phyloP scores from a whole-genome alignment of 2,329 filamentous ascomycete species.

The Blumeria hordei region DNA sequence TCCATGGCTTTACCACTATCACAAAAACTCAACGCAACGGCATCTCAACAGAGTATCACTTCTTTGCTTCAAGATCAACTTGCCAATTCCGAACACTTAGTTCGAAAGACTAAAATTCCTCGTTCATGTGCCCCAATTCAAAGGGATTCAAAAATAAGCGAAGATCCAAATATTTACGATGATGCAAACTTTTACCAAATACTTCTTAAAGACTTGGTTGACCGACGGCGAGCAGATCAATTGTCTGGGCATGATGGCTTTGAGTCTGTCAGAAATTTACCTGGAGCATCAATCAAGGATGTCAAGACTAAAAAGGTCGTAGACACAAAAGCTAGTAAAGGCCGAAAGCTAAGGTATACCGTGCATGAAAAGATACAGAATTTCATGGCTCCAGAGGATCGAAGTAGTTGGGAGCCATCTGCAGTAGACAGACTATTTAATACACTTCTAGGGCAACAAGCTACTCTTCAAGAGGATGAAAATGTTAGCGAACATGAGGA shows the following conservation, averaged over 20 bases:
- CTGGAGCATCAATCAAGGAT: constrained; percentile 26
- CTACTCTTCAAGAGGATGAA: constrained; percentile 34
- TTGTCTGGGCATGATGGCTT: constrained; percentile 11
- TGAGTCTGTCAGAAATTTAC: constrained; percentile 10
- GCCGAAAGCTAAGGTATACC: constrained; percentile 77
- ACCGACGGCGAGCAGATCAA: constrained; percentile 56
- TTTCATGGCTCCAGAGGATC: constrained; percentile 85
- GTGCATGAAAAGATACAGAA: constrained; percentile 95
- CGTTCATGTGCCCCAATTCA: constrained; percentile 57
- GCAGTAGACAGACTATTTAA: constrained; percentile 60
- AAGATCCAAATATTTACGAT: constrained; percentile 52
- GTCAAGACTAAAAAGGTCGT: constrained; percentile 63
- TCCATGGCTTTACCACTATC: constrained; percentile 29
- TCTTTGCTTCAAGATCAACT: constrained; percentile 46
- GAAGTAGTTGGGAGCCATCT: constrained; percentile 52
- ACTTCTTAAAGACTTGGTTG: constrained; percentile 76
- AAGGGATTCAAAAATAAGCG: constrained; percentile 27
- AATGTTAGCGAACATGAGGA: constrained; percentile 27
- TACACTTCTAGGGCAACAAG: constrained; percentile 47
- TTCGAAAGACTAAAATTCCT: constrained; percentile 44
- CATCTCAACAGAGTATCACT: constrained; percentile 35
- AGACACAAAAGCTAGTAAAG: constrained; percentile 87
- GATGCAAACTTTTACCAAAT: constrained; percentile 90
- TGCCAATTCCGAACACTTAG: constrained; percentile 35
- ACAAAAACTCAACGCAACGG: constrained; percentile 28